These are phyloP conservation scores for Candida endomychidarum DNA, from an alignment of 805 yeast species.

Conservation along the genomic window DNA sequence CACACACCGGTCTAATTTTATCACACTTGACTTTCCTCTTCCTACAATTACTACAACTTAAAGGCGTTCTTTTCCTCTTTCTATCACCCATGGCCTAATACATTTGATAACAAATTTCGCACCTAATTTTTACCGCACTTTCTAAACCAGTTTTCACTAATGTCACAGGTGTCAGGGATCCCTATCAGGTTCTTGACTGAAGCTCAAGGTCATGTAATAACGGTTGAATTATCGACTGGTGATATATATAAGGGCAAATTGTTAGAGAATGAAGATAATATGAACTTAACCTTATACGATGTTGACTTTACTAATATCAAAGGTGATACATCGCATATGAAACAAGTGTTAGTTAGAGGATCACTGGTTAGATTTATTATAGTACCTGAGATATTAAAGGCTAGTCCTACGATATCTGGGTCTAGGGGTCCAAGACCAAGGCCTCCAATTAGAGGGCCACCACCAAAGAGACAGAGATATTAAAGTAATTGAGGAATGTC, in stretches of 20 bases:
- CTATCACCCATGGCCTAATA: conserved; percentile 6
- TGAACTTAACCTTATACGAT: conserved; percentile 86
- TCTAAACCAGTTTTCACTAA: not conserved
- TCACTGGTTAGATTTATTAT: conserved; percentile 81
- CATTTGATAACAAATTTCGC: no score
- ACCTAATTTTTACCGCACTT: no score
- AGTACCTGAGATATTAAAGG: conserved; percentile 82
- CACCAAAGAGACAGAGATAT: conserved; percentile 34
- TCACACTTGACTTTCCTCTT: conserved; percentile 46
- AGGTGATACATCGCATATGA: conserved; percentile 73
- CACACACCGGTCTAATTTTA: conserved; percentile 39
- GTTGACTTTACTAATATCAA: conserved; percentile 68
- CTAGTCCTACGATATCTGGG: conserved; percentile 85
- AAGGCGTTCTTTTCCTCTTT: conserved; percentile 38
- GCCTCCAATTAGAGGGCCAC: conserved; percentile 69
- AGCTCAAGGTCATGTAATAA: conserved; percentile 82
- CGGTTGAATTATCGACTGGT: conserved; percentile 82
- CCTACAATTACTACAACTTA: conserved; percentile 41
- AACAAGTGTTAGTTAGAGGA: conserved; percentile 88
- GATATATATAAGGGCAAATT: conserved; percentile 86
- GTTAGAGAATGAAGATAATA: conserved; percentile 85
- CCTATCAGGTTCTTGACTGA: conserved; percentile 87
- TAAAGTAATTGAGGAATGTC: no score
- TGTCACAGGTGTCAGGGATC: conserved; percentile 48
- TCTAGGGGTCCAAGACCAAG: conserved; percentile 58